Evolutionary conservation across 202 grass and related monocot genomes (phyloP).

Genomic region (Elaeis oleifera): DNA sequence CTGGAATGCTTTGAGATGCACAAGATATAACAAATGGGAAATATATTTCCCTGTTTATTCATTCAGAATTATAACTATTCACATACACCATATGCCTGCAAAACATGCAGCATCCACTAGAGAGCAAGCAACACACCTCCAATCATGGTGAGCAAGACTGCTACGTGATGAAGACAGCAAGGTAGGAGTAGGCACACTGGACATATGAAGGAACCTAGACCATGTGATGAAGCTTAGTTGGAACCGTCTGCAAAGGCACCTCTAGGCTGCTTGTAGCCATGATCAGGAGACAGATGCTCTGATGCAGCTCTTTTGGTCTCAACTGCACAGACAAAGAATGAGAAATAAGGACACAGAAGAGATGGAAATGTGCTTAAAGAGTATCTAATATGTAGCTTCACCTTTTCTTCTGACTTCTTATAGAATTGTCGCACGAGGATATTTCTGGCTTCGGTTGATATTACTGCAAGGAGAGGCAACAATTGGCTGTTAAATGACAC

Average conservation of each 20-base stretch:
- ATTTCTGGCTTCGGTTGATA: conserved; percentile 69
- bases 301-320: conserved; percentile 69
- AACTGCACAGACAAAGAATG: conserved; percentile 22
- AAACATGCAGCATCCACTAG: too few species aligned
- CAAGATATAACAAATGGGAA: too few species aligned
- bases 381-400: conserved; percentile 8
- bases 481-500: background rate
- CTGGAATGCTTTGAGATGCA: too few species aligned
- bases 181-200: too few species aligned
- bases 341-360: background rate
- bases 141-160: too few species aligned
- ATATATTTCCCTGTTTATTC: too few species aligned
- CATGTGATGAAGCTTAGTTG: conserved; percentile 18
- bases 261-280: conserved; percentile 49
- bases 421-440: conserved; percentile 78
- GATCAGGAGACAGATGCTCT: conserved; percentile 34
- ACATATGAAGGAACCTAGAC: too few species aligned
- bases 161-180: too few species aligned
- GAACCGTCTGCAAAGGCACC: conserved; percentile 20
- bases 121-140: too few species aligned
- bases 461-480: conserved; percentile 38
- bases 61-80: too few species aligned
- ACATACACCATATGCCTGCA: too few species aligned
- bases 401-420: conserved; percentile 72
- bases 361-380: background rate